Base-by-base conservation (phyloP, 2,329 filamentous ascomycete species). In the Talaromyces pinophilus region DNA sequence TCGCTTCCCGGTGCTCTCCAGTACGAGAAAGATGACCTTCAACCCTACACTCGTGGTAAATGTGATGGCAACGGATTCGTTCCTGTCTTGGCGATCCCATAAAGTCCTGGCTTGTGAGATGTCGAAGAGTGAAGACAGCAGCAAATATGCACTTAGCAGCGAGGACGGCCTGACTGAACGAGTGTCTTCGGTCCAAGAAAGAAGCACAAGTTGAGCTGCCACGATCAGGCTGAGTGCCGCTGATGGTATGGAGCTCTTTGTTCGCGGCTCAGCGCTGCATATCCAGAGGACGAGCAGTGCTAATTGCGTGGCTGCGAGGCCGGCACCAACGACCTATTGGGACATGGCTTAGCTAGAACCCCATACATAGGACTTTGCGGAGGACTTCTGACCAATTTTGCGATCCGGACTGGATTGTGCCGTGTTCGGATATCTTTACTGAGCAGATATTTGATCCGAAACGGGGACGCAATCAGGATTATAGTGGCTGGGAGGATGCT, bases 231-330 rank as follows among this genome's bases (percentile, higher is more conserved):
- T 64, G 3, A 70, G 13, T 3, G 57, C 44, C 17, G 46, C 59
- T 10, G 44, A 62, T 48, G 67, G 48, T 10, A 68, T 40, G 2
- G 68, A 65, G 1, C 22, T 33, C 17, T 50, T 50, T 25, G 62
- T 69, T 6, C 25, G 48, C 2, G 60, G 63, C 40, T 19, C n/a
- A 7, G n/a, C 25, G 6, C 42, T 11, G 3, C 35, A 17, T 22
- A 38, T 33, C 64, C 64, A 69, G 46, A 65, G 42, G 7, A 67
- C 28, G n/a, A 70, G 64, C 22, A 69, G 57, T 8, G 60, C 55
- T n/a, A 69, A 28, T 57, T 69, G 69, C 17, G 62, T 30, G n/a
- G 48, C 59, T 46, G 65, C 33, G 42, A 62, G 52, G 30, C 19
- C 28, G 38, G 33, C 30, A 5, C 63, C 25, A 66, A 42, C 22